Base-by-base conservation (phyloP, 305 asterid genomes). In the Fraxinus ornus region DNA sequence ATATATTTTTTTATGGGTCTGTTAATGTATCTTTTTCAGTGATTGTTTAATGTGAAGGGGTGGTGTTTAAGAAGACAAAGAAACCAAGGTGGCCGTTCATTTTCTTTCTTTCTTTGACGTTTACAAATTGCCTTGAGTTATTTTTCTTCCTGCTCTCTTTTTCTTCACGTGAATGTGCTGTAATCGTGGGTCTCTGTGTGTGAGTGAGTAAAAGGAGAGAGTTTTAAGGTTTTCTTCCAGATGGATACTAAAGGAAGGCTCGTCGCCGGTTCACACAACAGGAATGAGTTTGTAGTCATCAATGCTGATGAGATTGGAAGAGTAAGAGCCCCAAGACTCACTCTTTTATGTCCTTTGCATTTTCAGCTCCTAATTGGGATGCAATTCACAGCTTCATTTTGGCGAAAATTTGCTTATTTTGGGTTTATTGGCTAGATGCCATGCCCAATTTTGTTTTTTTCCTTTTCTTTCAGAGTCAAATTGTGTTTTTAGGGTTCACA, bases 241-340 rank as follows among this genome's bases (percentile, higher is more conserved):
- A 95, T 95, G 99, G 97, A 90, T 77, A 93, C 99, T 64, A 94
- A 91, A 30, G 99, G 99, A 78, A 90, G 98, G 84, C 99, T 95
- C 81, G 85, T 95, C 78, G 98, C 99, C 73, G 99, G 99, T 83
- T 95, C 99, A 8, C 99, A 95, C 78, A 95, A 95, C 84, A 86
- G 99, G 85, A 95, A 95, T 88, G 98, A 95, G 87, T 95, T 95
- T 83, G 97, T 95, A 8, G 87, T 95, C 83, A 94, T 95, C 91
- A 94, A 94, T 95, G 99, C 99, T 72, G 98, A 95, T 90, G 99
- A 95, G 81, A 89, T 93, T 93, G 99, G 99, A 81, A 91, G 94
- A 87, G 98, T 95, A 78, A 89, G 85, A 30, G 60, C 76, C 77
- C 21, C 26, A 30, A 75, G 28, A 60, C 36, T 77, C 80, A 6